Conservation (phyloP, 2,329 filamentous ascomycete genomes). For the Escovopsis sp. region DNA sequence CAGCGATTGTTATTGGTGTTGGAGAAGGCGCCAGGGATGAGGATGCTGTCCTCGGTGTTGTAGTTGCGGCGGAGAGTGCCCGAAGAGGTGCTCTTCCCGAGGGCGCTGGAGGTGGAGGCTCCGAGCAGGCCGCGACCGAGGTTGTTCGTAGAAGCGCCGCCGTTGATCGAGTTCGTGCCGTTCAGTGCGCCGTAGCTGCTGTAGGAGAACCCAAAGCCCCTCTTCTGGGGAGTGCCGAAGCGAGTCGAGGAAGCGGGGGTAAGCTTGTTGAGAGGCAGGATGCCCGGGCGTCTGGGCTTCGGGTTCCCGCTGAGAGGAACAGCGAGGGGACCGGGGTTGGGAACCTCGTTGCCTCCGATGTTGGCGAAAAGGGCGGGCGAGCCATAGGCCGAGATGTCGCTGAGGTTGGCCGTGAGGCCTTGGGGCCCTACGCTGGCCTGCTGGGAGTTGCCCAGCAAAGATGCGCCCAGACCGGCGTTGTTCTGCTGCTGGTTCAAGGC, state of each 20-base stretch:
- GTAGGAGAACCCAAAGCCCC: conserved; percentile 84
- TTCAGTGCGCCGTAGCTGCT: conserved; percentile 77
- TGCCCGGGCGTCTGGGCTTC: conserved; percentile 64
- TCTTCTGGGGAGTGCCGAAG: conserved; percentile 70
- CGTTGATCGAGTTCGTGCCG: conserved; percentile 49
- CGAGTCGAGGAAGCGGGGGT: conserved; percentile 68
- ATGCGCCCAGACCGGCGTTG: conserved; percentile 28
- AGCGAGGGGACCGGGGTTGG: conserved; percentile 75
- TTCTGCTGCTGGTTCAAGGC: conserved; percentile 36
- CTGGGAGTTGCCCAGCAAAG: conserved; percentile 44
- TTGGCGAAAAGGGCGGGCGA: conserved; percentile 74
- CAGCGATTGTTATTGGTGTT: conserved; percentile 48
- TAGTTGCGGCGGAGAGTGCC: conserved; percentile 75
- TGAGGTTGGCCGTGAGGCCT: conserved; percentile 62
- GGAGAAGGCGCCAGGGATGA: conserved; percentile 75
- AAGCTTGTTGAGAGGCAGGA: conserved; percentile 75
- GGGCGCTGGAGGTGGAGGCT: conserved; percentile 52
- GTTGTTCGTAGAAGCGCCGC: conserved; percentile 51
- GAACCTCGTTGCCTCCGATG: conserved; percentile 45
- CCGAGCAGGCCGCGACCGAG: conserved; percentile 50
- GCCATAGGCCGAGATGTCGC: conserved; percentile 79
- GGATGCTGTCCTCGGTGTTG: conserved; percentile 70
- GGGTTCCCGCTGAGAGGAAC: conserved; percentile 67
- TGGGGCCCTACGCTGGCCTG: conserved; percentile 39
- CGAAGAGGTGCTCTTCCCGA: conserved; percentile 79